These are phyloP conservation scores for Clonostachys sp. DNA, from an alignment of 2,329 filamentous ascomycete species.

Conservation along the genomic window DNA sequence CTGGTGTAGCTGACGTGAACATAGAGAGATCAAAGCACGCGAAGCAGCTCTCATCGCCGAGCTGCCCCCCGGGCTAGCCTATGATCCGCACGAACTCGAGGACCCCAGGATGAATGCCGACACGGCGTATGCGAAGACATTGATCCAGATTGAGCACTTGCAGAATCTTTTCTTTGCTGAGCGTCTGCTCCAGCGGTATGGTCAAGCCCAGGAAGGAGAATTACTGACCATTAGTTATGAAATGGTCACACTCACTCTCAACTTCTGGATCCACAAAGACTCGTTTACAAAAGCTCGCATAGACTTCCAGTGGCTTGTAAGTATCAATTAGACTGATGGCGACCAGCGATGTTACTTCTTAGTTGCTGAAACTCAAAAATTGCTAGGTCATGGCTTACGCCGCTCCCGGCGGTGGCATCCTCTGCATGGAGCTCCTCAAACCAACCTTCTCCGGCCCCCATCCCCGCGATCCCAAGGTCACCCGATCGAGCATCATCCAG, in stretches of 20 bases:
- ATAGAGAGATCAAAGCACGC: slow-evolving; percentile 1
- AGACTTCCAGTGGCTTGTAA: slow-evolving; percentile 36
- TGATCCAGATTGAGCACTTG: slow-evolving; percentile 42
- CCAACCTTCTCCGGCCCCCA: slow-evolving; percentile 13
- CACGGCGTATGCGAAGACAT: slow-evolving; percentile 22
- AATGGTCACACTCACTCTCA: slow-evolving; percentile 35
- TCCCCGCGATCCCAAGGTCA: slow-evolving; percentile 18
- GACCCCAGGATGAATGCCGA: slow-evolving; percentile 34
- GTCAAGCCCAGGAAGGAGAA: slow-evolving; percentile 9
- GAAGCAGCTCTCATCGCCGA: slow-evolving; percentile 35
- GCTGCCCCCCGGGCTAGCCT: slow-evolving; percentile 42
- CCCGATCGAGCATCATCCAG: slow-evolving; percentile 39
- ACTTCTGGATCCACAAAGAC: slow-evolving; percentile 42
- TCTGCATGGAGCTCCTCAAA: slow-evolving; percentile 29
- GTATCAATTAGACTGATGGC: neutral
- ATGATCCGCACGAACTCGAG: slow-evolving; percentile 43
- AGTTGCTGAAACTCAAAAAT: slow-evolving; percentile 10
- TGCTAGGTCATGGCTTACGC: slow-evolving; percentile 37
- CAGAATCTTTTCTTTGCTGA: slow-evolving; percentile 55
- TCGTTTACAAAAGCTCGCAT: slow-evolving; percentile 27
- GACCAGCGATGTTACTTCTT: slow-evolving; percentile 23
- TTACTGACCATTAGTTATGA: slow-evolving; percentile 38
- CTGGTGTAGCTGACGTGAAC: neutral
- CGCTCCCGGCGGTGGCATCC: slow-evolving; percentile 40
- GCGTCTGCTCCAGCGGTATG: slow-evolving; percentile 32